A percentile compares a stretch with the other conserved stretches of the same genome.
Conservation (phyloP, 2,329 filamentous ascomycete genomes). For the Alternaria arbusti region DNA sequence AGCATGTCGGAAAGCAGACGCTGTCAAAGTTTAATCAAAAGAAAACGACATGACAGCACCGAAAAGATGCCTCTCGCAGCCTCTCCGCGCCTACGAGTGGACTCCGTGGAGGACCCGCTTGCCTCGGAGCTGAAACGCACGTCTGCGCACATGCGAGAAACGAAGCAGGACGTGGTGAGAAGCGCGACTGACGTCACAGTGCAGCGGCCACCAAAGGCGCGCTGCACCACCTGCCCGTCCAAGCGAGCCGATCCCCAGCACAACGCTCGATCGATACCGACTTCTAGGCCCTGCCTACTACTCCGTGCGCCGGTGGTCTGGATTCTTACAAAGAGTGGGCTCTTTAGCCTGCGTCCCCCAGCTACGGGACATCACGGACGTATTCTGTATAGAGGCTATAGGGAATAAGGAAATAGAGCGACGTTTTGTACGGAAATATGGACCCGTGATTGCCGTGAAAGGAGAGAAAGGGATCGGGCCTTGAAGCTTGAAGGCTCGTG, state of each 20-base stretch:
- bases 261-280: constrained; percentile 14
- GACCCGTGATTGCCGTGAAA: constrained; percentile 1
- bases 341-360: background rate
- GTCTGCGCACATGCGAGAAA: background rate
- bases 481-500: background rate
- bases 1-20: background rate
- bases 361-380: background rate
- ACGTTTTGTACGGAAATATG: background rate
- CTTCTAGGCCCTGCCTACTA: background rate
- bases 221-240: background rate
- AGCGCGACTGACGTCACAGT: constrained; percentile 17
- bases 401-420: constrained; percentile 4
- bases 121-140: background rate
- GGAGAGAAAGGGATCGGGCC: background rate
- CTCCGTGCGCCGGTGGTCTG: background rate
- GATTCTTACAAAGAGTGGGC: background rate
- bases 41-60: background rate
- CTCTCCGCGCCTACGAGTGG: background rate
- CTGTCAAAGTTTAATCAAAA: background rate
- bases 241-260: constrained; percentile 15
- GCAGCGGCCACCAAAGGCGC: constrained; percentile 19
- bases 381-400: background rate
- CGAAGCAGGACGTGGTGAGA: background rate
- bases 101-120: background rate
- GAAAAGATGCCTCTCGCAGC: background rate